These are phyloP conservation scores for Daphne laureola DNA, from an alignment of 441 rosid species.

Conservation along the genomic window DNA sequence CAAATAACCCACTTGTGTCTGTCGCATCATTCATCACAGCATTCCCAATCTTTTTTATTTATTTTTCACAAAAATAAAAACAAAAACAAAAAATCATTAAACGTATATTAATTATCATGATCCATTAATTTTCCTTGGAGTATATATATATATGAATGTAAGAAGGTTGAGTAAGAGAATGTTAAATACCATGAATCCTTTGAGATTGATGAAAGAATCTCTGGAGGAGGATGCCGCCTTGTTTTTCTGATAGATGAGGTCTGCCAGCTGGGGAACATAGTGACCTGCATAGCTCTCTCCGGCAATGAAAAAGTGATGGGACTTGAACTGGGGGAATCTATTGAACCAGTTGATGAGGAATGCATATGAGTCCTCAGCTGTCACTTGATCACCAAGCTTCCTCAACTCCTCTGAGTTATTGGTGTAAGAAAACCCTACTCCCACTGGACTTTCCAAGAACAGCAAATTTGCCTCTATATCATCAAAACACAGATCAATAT, in stretches of 20 bases:
- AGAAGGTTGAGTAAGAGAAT: too few species aligned
- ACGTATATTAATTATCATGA: too few species aligned
- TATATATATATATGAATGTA: too few species aligned
- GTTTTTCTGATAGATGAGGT: slow-evolving; percentile 51
- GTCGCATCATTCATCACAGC: slow-evolving; percentile 43
- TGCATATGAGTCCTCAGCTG: slow-evolving; percentile 36
- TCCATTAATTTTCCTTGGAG: too few species aligned
- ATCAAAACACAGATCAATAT: too few species aligned
- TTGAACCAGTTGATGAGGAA: slow-evolving; percentile 45
- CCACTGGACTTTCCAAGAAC: slow-evolving; percentile 56
- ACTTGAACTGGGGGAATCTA: slow-evolving; percentile 38
- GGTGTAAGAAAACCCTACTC: slow-evolving; percentile 60
- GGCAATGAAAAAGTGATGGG: slow-evolving; percentile 38
- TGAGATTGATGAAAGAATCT: slow-evolving; percentile 45
- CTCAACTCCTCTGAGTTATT: slow-evolving; percentile 34
- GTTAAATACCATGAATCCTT: slow-evolving; percentile 63
- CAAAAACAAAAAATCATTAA: too few species aligned
- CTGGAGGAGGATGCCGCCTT: slow-evolving; percentile 20
- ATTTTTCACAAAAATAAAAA: too few species aligned
- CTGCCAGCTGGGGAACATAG: slow-evolving; percentile 79
- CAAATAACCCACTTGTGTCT: slow-evolving; percentile 36
- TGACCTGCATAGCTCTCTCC: slow-evolving; percentile 77
- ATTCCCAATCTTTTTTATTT: slow-evolving; percentile 37
- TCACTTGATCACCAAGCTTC: slow-evolving; percentile 39
- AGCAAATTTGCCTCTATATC: slow-evolving; percentile 41